These are phyloP conservation scores for Fusarium sp. DNA, from an alignment of 2,329 filamentous ascomycete genomes.

Conservation along the genomic window DNA sequence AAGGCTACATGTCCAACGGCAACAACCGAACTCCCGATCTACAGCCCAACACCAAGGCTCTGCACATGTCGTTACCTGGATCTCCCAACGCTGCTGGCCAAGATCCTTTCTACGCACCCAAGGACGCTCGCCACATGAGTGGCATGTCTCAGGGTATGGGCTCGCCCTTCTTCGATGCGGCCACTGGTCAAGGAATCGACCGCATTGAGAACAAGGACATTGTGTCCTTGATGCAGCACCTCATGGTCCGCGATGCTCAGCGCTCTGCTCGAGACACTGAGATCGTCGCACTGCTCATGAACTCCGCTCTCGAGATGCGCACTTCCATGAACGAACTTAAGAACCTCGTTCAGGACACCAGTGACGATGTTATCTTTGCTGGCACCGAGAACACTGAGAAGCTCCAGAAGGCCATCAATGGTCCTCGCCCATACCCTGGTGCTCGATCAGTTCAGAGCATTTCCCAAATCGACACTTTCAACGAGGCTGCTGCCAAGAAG, in stretches of 20 bases:
- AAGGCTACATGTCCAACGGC: slow-evolving; percentile 89
- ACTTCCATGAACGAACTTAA: slow-evolving; percentile 97
- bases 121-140: slow-evolving; percentile 75
- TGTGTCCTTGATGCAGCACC: slow-evolving; percentile 96
- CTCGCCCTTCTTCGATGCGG: slow-evolving; percentile 89
- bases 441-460: slow-evolving; percentile 69
- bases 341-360: slow-evolving; percentile 85
- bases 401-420: slow-evolving; percentile 83
- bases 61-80: slow-evolving; percentile 59
- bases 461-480: slow-evolving; percentile 65
- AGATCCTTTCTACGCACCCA: slow-evolving; percentile 74
- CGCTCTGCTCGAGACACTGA: slow-evolving; percentile 96
- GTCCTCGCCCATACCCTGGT: slow-evolving; percentile 84
- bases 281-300: slow-evolving; percentile 92
- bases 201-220: slow-evolving; percentile 96
- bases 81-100: slow-evolving; percentile 62
- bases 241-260: slow-evolving; percentile 96
- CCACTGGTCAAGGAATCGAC: slow-evolving; percentile 88
- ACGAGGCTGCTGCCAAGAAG: slow-evolving; percentile 78
- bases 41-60: slow-evolving; percentile 66
- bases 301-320: slow-evolving; percentile 95
- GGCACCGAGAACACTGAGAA: slow-evolving; percentile 89
- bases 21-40: slow-evolving; percentile 66
- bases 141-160: slow-evolving; percentile 92
- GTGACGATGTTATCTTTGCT: slow-evolving; percentile 85